Base-by-base conservation (phyloP, 2,329 filamentous ascomycete species). In the Fusarium sp. region DNA sequence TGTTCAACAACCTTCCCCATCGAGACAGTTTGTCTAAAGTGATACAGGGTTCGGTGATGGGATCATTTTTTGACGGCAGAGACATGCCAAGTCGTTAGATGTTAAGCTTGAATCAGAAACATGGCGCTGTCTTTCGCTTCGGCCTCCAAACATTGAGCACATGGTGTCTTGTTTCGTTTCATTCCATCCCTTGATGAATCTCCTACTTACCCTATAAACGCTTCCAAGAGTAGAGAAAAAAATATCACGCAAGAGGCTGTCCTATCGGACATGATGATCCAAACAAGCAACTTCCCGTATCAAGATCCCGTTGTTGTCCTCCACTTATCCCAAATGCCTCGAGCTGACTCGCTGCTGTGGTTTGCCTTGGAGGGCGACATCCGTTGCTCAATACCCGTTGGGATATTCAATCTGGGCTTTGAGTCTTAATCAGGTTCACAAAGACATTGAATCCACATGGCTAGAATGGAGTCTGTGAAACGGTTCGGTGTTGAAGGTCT, bases 361-460 rank as follows among this genome's bases (percentile, higher is more conserved):
- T 60, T 57, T 60, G 58, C 44, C 50, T 49, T 46, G 14, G 32
- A 56, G 23, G 57, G 37, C 46, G 45, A 66, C 48, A 61, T 56
- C 49, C 48, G 46, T 44, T 42, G 45, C 41, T 37, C 27, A 33
- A 50, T 48, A 49, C 54, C 63, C 46, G 44, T 67, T 55, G 42
- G n/a, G 13, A 30, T 23, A 52, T 46, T 57, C 27, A 46, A 33
- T 49, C 46, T 12, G 30, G 44, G 14, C 20, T 46, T 42, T 56
- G 55, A 40, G 26, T 59, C 37, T 59, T 53, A 53, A 54, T 41
- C 26, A 60, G 74, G 70, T 5, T 62, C 41, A 73, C 72, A 61
- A 68, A 76, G 67, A 73, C 70, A 70, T 72, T 70, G 57, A 67
- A 40, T 46, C 66, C 65, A 62, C 38, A 63, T 57, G 45, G 38